phyloP scores from a whole-genome alignment of 768 basidiomycete species.

The Naematelia aurantialba region DNA sequence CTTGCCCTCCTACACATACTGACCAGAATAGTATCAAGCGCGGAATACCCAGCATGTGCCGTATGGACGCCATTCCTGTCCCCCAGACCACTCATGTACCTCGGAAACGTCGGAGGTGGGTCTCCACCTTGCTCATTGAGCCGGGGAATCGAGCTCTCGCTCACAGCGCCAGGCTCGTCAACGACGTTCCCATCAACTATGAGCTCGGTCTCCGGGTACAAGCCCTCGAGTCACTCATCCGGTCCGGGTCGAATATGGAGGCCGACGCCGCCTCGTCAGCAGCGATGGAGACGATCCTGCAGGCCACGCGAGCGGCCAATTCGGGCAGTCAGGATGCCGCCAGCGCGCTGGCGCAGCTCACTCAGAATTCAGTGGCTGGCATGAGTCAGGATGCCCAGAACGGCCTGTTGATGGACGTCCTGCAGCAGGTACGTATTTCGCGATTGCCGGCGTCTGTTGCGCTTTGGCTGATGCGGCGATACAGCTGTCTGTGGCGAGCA shows the following conservation, averaged over 20 bases:
- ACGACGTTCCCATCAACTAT: slow-evolving; percentile 31
- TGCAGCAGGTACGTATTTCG: slow-evolving; percentile 34
- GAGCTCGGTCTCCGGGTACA: slow-evolving; percentile 35
- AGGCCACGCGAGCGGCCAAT: slow-evolving; percentile 35
- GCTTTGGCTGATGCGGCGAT: slow-evolving; percentile 23
- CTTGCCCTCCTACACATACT: neutral
- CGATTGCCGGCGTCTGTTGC: neutral
- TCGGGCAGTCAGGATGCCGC: slow-evolving; percentile 32
- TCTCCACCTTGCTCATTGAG: neutral
- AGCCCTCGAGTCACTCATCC: slow-evolving; percentile 41
- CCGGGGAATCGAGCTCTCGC: too few species aligned
- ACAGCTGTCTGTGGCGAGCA: slow-evolving; percentile 13
- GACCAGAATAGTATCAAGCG: slow-evolving; percentile 34
- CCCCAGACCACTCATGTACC: slow-evolving; percentile 12
- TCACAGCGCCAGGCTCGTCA: slow-evolving; percentile 14
- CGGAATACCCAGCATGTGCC: slow-evolving; percentile 42
- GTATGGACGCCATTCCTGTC: slow-evolving; percentile 39
- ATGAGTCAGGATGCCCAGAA: slow-evolving; percentile 35
- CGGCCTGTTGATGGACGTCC: slow-evolving; percentile 38
- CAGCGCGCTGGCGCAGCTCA: slow-evolving; percentile 38
- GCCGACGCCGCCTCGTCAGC: slow-evolving; percentile 32
- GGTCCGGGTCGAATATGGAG: slow-evolving; percentile 37
- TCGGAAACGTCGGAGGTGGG: slow-evolving; percentile 36
- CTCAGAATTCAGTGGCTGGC: slow-evolving; percentile 19
- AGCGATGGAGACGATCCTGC: slow-evolving; percentile 38